Evolutionary conservation across 176 grass and related monocot genomes (phyloP).

Genomic region (Musa beccarii): DNA sequence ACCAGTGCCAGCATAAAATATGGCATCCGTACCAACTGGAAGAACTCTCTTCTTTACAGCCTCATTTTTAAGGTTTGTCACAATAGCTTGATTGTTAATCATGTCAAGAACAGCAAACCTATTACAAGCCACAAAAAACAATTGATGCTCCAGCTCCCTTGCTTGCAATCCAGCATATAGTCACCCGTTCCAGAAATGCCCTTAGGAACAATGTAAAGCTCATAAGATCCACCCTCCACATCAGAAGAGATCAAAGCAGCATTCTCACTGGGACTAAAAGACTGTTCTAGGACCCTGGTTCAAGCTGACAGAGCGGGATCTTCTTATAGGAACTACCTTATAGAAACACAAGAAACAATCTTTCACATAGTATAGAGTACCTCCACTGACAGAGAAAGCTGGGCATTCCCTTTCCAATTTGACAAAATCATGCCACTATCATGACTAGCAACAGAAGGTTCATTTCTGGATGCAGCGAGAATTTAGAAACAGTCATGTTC

Average conservation of each 20-base stretch:
- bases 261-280: constrained; percentile 83
- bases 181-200: constrained; percentile 60
- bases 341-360: constrained; percentile 66
- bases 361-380: constrained; percentile 74
- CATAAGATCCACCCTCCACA: constrained; percentile 85
- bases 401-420: constrained; percentile 82
- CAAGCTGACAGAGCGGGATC: constrained; percentile 60
- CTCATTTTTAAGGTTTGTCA: constrained; percentile 89
- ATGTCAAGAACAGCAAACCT: constrained; percentile 85
- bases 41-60: constrained; percentile 77
- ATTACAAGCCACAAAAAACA: constrained; percentile 81
- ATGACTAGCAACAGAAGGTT: constrained; percentile 96
- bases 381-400: constrained; percentile 58
- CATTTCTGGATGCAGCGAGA: constrained; percentile 85
- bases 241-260: constrained; percentile 74
- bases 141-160: constrained; percentile 67
- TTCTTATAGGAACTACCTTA: constrained; percentile 57
- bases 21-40: constrained; percentile 66
- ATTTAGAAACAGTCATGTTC: constrained; percentile 94
- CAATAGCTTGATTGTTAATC: constrained; percentile 68
- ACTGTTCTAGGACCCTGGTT: constrained; percentile 69
- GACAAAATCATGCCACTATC: constrained; percentile 87
- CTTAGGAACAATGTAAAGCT: constrained; percentile 69
- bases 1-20: constrained; percentile 87
- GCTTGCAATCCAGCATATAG: constrained; percentile 63